Conservation (phyloP, 768 basidiomycete genomes). For the Serendipita sp. region DNA sequence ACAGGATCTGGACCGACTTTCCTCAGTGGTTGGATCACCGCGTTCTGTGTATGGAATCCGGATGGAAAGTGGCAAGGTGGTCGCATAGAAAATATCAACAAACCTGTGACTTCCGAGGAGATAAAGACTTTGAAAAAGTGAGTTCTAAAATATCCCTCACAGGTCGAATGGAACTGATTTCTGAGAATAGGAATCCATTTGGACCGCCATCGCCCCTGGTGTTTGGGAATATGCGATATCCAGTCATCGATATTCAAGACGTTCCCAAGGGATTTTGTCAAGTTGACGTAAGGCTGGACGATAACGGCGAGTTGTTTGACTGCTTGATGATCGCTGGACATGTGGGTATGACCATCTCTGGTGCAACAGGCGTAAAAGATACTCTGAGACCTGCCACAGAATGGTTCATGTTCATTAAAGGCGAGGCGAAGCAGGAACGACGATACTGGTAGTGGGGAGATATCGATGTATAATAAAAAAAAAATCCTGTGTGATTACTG, state of each 20-base stretch:
- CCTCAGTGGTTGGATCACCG: slow-evolving; percentile 28
- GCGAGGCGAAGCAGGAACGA: neutral
- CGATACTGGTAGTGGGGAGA: too few relatives aligned
- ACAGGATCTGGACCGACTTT: slow-evolving; percentile 19
- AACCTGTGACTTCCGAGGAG: neutral
- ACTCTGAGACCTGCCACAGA: neutral
- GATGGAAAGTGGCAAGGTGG: slow-evolving; percentile 21
- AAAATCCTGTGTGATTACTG: too few relatives aligned
- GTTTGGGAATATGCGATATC: slow-evolving; percentile 4
- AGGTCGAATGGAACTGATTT: neutral
- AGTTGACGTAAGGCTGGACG: slow-evolving; percentile 18
- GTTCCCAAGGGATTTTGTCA: slow-evolving; percentile 21
- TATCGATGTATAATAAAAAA: too few relatives aligned
- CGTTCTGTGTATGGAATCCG: slow-evolving; percentile 23
- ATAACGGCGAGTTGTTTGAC: slow-evolving; percentile 17
- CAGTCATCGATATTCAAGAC: slow-evolving; percentile 9
- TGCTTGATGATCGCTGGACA: slow-evolving; percentile 20
- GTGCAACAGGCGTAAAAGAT: too few relatives aligned
- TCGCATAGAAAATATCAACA: neutral
- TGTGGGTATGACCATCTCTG: neutral
- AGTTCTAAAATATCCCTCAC: too few relatives aligned
- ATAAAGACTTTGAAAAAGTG: neutral
- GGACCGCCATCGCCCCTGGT: neutral
- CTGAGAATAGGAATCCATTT: neutral
- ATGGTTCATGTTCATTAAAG: slow-evolving; percentile 1